A percentile compares a stretch with the other conserved stretches of the same genome.
Conservation (phyloP, 306 rosid species). For the Quercus suber region DNA sequence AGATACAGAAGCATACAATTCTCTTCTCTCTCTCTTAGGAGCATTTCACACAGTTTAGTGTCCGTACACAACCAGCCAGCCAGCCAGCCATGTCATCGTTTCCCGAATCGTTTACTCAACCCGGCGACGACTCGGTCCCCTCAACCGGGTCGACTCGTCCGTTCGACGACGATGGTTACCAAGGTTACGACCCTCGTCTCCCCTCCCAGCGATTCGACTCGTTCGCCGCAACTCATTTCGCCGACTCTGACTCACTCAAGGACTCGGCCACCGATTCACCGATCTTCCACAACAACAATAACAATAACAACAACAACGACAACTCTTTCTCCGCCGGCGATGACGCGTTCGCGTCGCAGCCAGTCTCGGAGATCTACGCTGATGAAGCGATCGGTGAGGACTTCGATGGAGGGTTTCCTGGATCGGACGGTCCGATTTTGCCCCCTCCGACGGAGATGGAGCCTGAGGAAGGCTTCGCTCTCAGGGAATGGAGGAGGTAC, state of each 20-base stretch:
- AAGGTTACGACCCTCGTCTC: slow-evolving; percentile 24
- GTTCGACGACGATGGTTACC: slow-evolving; percentile 24
- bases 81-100: slow-evolving; percentile 26
- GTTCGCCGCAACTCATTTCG: slow-evolving; percentile 19
- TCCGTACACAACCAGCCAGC: background rate
- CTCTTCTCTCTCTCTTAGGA: background rate
- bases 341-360: slow-evolving; percentile 14
- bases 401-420: slow-evolving; percentile 25
- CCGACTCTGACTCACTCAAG: slow-evolving; percentile 26
- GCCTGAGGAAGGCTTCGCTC: slow-evolving; percentile 39
- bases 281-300: slow-evolving; percentile 16
- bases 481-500: slow-evolving; percentile 49
- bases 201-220: slow-evolving; percentile 28
- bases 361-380: slow-evolving; percentile 9
- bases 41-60: background rate
- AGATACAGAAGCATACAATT: background rate
- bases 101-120: slow-evolving; percentile 18
- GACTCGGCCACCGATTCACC: slow-evolving; percentile 31
- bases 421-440: slow-evolving; percentile 36
- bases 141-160: slow-evolving; percentile 28
- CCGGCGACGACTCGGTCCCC: slow-evolving; percentile 23
- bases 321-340: slow-evolving; percentile 4
- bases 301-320: background rate
- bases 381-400: slow-evolving; percentile 15
- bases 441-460: slow-evolving; percentile 34